Conservation (phyloP, 2,329 filamentous ascomycete species). For the Akanthomyces uredinophilus region DNA sequence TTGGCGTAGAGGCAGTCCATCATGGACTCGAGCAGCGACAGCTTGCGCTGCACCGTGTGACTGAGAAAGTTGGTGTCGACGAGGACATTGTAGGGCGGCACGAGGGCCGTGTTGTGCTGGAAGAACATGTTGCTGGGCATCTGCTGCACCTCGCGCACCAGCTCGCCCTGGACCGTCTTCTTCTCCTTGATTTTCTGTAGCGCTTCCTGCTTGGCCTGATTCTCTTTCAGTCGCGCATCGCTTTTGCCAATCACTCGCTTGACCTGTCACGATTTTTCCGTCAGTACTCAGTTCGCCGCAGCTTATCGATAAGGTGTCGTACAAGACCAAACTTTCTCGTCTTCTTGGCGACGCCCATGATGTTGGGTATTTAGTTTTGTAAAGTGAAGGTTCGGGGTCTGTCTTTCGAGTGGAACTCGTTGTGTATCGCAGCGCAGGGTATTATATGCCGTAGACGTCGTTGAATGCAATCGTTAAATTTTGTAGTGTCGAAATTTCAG, state of each 20-base stretch:
- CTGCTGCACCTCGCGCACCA: slow-evolving; percentile 76
- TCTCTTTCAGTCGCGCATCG: slow-evolving; percentile 78
- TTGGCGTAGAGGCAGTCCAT: slow-evolving; percentile 95
- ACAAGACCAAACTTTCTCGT: slow-evolving; percentile 84
- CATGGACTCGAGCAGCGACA: slow-evolving; percentile 79
- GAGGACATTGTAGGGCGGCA: slow-evolving; percentile 74
- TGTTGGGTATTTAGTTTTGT: slow-evolving; percentile 2
- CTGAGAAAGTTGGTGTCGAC: slow-evolving; percentile 89
- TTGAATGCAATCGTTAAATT: background rate
- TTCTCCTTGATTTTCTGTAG: slow-evolving; percentile 32
- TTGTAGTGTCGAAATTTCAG: slow-evolving; percentile 14
- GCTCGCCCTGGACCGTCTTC: slow-evolving; percentile 51
- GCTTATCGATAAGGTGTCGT: slow-evolving; percentile 28
- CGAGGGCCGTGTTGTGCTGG: slow-evolving; percentile 78
- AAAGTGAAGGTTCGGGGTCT: background rate
- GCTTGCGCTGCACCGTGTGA: slow-evolving; percentile 85
- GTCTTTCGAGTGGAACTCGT: slow-evolving; percentile 1
- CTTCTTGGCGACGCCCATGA: slow-evolving; percentile 84
- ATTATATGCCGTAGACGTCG: background rate
- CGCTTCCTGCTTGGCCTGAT: slow-evolving; percentile 58
- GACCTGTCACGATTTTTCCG: slow-evolving; percentile 38
- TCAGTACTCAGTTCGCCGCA: background rate
- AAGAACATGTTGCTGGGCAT: slow-evolving; percentile 83
- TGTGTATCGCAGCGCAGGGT: background rate
- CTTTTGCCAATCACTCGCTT: slow-evolving; percentile 79